Evolutionary conservation across 2,329 filamentous ascomycete genomes (phyloP), one percentile per base, ranked within the genome.

Genomic region (Penicillium sp.): DNA sequence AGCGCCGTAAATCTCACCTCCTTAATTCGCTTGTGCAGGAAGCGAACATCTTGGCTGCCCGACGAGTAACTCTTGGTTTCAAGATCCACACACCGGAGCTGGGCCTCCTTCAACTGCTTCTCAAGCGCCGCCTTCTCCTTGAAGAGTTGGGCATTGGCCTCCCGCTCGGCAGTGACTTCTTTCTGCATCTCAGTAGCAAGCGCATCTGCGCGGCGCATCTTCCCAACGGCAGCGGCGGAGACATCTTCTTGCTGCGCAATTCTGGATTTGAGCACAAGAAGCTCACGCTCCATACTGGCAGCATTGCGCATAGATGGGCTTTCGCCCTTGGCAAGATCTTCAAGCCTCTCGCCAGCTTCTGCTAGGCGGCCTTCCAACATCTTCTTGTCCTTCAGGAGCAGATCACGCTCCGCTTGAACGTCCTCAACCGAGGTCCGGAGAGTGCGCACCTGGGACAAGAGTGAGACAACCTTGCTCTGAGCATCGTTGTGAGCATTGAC

Each of bases 11-110:
- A 50, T 30, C 82, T 80, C 78, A 95, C 91, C 80, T 97, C 92
- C 75, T 96, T 90, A 58, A 99, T 89, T 42, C 92, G 83, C 65
- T 90, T 92, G 72, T 96, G 88, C 63, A 97, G 73, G 75, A 96
- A 97, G 64, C 93, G 87, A 59, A 97, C 89, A 71, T 97, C 92
- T 63, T 95, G 89, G 69, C 91, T 95, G 19, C 88, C 88, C 57
- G 86, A 95, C 16, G 91, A 93, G 73, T 95, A 97, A 45, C 91
- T 90, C 77, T 97, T 97, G 36, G 93, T 97, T 75, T 99, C 92
- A 8, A 97, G 79, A 67, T 97, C 93, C 44, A 99, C 86, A 48
- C 95, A 82, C 64, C 84, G 84, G 45, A 97, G 81, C 71, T 97
- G 92, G 22, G 92, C 79, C 69, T 99, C 92, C 69, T 91, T 95